Conservation (phyloP, 176 grass and related monocot genomes). For the Raddia distichophylla region DNA sequence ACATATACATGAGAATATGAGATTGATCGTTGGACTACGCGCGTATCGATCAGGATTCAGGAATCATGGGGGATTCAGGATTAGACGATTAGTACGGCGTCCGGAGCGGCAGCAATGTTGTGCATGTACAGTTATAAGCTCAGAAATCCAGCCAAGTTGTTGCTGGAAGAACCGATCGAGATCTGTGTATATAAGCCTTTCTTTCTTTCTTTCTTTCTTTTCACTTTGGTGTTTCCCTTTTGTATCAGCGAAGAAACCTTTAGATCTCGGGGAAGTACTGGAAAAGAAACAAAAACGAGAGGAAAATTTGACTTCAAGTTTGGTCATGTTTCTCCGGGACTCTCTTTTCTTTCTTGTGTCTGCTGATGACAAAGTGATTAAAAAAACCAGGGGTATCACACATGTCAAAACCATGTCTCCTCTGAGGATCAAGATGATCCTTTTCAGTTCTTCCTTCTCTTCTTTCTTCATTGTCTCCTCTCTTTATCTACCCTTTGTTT, state of each 20-base stretch:
- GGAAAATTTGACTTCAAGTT: background rate
- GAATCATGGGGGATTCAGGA: background rate
- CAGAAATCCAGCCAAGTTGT: background rate
- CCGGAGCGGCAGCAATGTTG: background rate
- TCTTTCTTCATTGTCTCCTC: background rate
- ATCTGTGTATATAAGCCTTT: background rate
- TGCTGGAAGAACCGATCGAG: background rate
- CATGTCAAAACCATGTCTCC: background rate
- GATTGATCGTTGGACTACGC: background rate
- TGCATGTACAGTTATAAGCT: background rate
- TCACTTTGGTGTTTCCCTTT: background rate
- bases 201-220: background rate
- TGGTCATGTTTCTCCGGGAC: background rate
- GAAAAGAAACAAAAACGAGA: background rate
- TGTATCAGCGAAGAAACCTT: background rate
- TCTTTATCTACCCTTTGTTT: background rate
- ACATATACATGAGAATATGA: constrained; percentile 4
- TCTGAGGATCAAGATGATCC: constrained; percentile 6
- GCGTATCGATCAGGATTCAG: background rate
- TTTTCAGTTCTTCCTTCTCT: background rate
- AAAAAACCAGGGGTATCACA: too few relatives aligned
- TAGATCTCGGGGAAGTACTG: background rate
- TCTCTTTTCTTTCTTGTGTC: background rate
- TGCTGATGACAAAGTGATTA: background rate
- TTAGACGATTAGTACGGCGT: background rate